These are phyloP conservation scores for Diddensiella caesifluorescens DNA, from an alignment of 805 yeast species.

Conservation along the genomic window DNA sequence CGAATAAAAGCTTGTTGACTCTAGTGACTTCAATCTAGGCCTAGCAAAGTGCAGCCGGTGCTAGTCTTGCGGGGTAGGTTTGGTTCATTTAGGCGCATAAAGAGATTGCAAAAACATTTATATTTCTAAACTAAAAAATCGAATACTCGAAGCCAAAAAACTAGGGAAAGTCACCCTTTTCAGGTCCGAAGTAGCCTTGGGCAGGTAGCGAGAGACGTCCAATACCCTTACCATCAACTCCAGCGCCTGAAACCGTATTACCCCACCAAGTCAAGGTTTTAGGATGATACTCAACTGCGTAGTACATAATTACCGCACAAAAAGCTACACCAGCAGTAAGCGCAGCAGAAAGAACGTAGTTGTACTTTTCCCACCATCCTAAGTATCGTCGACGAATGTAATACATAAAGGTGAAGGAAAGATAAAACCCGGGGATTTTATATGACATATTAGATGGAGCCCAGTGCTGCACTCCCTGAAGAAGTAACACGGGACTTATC, in stretches of 20 bases:
- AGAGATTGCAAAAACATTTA: too few relatives aligned
- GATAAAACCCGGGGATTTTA: slow-evolving; percentile 38
- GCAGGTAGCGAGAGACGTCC: slow-evolving; percentile 15
- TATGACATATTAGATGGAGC: slow-evolving; percentile 42
- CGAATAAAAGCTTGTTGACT: too few relatives aligned
- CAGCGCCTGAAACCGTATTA: slow-evolving; percentile 26
- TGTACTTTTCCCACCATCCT: slow-evolving; percentile 51
- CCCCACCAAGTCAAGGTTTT: slow-evolving; percentile 46
- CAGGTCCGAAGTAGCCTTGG: slow-evolving; percentile 22
- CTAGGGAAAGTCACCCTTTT: slow-evolving; percentile 17
- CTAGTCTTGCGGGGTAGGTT: too few relatives aligned
- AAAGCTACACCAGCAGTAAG: slow-evolving; percentile 47
- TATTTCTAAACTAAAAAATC: too few relatives aligned
- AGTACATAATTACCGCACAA: slow-evolving; percentile 42
- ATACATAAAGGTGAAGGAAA: slow-evolving; percentile 43
- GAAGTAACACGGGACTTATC: slow-evolving; percentile 39
- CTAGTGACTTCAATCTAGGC: too few relatives aligned
- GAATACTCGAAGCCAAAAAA: neutral
- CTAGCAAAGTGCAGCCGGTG: too few relatives aligned
- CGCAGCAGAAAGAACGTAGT: slow-evolving; percentile 45
- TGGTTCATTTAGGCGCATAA: too few relatives aligned
- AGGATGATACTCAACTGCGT: slow-evolving; percentile 37
- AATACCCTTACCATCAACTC: slow-evolving; percentile 18
- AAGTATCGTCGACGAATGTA: slow-evolving; percentile 39
- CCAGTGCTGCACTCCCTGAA: slow-evolving; percentile 41